phyloP scores from a whole-genome alignment of 805 yeast species.

The Priceomyces haplophilus region DNA sequence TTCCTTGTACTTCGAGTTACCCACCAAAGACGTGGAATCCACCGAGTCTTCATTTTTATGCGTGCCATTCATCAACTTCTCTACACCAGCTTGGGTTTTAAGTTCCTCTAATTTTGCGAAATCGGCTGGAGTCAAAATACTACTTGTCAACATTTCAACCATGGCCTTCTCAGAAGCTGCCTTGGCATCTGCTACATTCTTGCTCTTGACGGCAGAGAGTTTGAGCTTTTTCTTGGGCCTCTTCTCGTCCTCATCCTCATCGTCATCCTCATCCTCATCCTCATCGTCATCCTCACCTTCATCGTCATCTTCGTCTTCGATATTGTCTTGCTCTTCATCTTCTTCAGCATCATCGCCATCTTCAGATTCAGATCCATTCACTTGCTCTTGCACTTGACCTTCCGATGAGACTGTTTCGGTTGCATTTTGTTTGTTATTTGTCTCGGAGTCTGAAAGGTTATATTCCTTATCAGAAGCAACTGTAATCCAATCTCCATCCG shows the following conservation, averaged over 20 bases:
- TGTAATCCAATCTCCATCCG: conserved; percentile 87
- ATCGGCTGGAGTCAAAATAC: conserved; percentile 95
- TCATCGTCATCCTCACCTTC: conserved; percentile 24
- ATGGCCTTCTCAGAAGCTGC: conserved; percentile 26
- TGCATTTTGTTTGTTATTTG: conserved; percentile 26
- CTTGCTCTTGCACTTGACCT: conserved; percentile 30
- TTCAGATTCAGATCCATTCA: conserved; percentile 22
- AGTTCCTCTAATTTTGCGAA: conserved; percentile 93
- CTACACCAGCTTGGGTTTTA: conserved; percentile 79
- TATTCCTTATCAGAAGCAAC: conserved; percentile 81
- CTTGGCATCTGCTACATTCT: conserved; percentile 6
- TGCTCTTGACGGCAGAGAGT: conserved; percentile 13
- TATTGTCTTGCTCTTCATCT: conserved; percentile 27
- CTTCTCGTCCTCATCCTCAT: conserved; percentile 11
- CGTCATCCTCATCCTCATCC: conserved; percentile 8
- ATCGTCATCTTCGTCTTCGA: conserved; percentile 22
- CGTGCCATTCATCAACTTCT: conserved; percentile 64
- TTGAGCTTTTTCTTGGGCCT: conserved; percentile 30
- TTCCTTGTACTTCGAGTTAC: conserved; percentile 79
- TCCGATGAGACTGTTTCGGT: conserved; percentile 22
- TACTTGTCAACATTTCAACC: conserved; percentile 62
- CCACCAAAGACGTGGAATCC: conserved; percentile 73
- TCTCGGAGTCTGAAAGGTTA: conserved; percentile 51
- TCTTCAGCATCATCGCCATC: conserved; percentile 23
- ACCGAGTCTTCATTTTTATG: conserved; percentile 76